Conservation (phyloP, 768 basidiomycete species). For the Xerocomellus dryophilus region DNA sequence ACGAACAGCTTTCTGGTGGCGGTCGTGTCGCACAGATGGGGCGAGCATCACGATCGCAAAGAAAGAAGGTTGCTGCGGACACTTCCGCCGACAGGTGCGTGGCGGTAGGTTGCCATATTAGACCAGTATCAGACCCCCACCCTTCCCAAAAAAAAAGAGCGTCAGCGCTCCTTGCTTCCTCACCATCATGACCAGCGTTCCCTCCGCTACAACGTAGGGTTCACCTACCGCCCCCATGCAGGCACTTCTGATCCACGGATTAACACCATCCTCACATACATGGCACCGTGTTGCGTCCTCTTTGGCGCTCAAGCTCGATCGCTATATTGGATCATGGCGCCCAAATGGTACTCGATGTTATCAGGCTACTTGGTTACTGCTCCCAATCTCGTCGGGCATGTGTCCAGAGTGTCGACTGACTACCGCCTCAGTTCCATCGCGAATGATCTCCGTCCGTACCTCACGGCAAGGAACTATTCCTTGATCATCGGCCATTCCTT, state of each 20-base stretch:
- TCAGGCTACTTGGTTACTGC: slow-evolving; percentile 25
- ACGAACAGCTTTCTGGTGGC: no score
- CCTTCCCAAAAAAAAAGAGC: no score
- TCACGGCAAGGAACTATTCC: slow-evolving; percentile 9
- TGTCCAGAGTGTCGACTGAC: slow-evolving; percentile 10
- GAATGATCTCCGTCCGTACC: slow-evolving; percentile 18
- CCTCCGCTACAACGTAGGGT: slow-evolving; percentile 21
- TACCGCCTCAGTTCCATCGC: slow-evolving; percentile 12
- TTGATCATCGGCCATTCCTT: slow-evolving; percentile 22
- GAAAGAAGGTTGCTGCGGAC: no score
- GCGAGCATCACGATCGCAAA: no score
- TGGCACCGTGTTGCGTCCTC: slow-evolving; percentile 19
- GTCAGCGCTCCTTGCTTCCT: not conserved
- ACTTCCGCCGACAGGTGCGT: no score
- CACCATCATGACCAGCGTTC: slow-evolving; percentile 10
- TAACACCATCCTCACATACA: slow-evolving; percentile 14
- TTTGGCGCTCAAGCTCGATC: slow-evolving; percentile 11
- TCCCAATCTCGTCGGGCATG: slow-evolving; percentile 23
- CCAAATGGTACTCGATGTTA: not conserved
- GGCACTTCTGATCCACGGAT: slow-evolving; percentile 25
- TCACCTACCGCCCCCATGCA: slow-evolving; percentile 16
- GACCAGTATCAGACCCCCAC: not conserved
- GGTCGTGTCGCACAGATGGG: no score
- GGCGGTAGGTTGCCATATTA: no score
- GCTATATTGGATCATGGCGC: not conserved